Base-by-base conservation (phyloP, 306 rosid genomes). In the Acacia crassicarpa region DNA sequence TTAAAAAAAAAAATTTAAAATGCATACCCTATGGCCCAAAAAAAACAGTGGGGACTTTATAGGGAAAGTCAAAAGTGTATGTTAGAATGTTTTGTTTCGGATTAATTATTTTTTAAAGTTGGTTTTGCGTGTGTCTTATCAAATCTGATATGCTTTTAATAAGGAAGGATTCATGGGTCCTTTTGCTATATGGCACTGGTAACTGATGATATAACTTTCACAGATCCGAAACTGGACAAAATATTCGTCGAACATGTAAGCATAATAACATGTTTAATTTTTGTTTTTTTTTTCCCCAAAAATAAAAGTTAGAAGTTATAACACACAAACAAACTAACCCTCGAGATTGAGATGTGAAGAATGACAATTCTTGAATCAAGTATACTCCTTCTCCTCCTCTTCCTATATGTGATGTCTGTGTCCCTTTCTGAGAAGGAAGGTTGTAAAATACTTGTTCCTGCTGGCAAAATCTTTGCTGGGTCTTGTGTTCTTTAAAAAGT, bases 171-270 rank as follows among this genome's bases (percentile, higher is more conserved):
- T 83, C 61, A 58, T 20, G 59, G 16, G 4, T 51, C 22, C 3
- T 65, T 76, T 66, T 48, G 32, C 12, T 43, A 43, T 43, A 43
- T 43, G 67, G 61, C 79, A 33, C 72, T 82, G 45, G 82, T 79
- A 84, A 65, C 74, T 45, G 77, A 11, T 76, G 51, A 13, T 46
- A 11, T 10, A 67, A 63, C 75, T 45, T 46, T 83, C 49, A 72
- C 83, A 83, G 89, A 70, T 85, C 78, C 82, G 76, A 70, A 85
- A 88, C 62, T 88, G 81, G 86, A 85, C 89, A 27, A 27, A 76
- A 74, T 81, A 81, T 88, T 75, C 84, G 86, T 81, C 89, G 79
- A 83, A 78, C 89, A 19, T 77, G 27, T 58, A 81, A 12, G 82
- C 80, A 87, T 45, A 63, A 58, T 27, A 27, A 22, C 23, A 10